Evolutionary conservation across 345 rosid genomes (phyloP).

Genomic region (Sonneratia caseolaris): DNA sequence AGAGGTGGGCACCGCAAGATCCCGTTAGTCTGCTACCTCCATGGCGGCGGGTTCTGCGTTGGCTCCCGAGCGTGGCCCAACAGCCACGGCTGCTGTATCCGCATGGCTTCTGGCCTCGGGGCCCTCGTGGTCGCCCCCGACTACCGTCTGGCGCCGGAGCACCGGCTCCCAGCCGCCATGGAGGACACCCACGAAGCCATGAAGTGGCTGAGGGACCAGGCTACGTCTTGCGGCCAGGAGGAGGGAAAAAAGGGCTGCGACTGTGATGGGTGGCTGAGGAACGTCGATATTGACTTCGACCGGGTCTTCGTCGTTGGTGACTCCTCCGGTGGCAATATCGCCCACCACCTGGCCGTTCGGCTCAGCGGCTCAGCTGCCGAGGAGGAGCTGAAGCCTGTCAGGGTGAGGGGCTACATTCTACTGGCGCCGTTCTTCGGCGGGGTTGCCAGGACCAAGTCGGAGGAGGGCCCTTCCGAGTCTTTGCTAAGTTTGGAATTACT

Average conservation of each 20-base stretch:
- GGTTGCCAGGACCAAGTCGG: slow-evolving; percentile 58
- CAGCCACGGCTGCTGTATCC: slow-evolving; percentile 57
- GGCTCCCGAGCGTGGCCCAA: slow-evolving; percentile 74
- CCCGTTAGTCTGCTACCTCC: slow-evolving; percentile 42
- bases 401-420: slow-evolving; percentile 66
- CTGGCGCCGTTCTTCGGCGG: slow-evolving; percentile 88
- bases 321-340: slow-evolving; percentile 87
- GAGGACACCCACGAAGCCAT: slow-evolving; percentile 33
- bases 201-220: slow-evolving; percentile 27
- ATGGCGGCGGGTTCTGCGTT: slow-evolving; percentile 84
- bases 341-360: slow-evolving; percentile 66
- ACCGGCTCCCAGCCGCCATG: slow-evolving; percentile 68
- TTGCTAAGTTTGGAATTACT: slow-evolving; percentile 51
- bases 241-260: too few species aligned
- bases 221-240: slow-evolving; percentile 6
- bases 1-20: slow-evolving; percentile 4
- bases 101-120: slow-evolving; percentile 44
- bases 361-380: slow-evolving; percentile 27
- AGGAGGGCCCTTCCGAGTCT: slow-evolving; percentile 58
- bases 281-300: slow-evolving; percentile 37
- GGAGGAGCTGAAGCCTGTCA: slow-evolving; percentile 36
- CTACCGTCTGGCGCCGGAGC: slow-evolving; percentile 76
- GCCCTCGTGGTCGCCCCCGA: slow-evolving; percentile 60
- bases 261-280: slow-evolving; percentile 30
- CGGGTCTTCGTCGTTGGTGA: slow-evolving; percentile 62